A percentile compares a stretch with the other conserved stretches of the same genome.
phyloP scores from a whole-genome alignment of 2,329 filamentous ascomycete genomes.

The Pyricularia grisea region DNA sequence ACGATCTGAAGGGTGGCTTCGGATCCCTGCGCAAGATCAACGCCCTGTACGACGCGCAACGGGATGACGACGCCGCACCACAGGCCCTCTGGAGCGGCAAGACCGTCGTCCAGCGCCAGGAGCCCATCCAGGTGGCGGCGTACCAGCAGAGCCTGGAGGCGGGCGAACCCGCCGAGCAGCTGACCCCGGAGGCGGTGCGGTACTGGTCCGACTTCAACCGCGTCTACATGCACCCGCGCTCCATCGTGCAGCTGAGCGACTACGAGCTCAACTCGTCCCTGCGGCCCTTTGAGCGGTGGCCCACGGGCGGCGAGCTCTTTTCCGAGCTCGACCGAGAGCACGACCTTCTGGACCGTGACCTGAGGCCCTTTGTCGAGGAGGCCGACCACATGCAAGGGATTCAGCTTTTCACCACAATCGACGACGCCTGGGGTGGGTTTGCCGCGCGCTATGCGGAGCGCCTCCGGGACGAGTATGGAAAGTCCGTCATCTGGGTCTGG shows the following conservation, averaged over 20 bases:
- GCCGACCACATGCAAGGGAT: conserved; percentile 87
- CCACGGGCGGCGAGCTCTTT: conserved; percentile 67
- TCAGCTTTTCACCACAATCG: conserved; percentile 62
- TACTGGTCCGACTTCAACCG: conserved; percentile 97
- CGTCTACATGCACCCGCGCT: conserved; percentile 84
- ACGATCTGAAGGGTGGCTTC: conserved; percentile 91
- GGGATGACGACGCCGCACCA: conserved; percentile 14
- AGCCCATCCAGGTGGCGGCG: conserved; percentile 56
- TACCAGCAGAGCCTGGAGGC: conserved; percentile 76
- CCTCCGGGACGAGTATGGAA: conserved; percentile 83
- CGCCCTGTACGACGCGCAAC: conserved; percentile 63
- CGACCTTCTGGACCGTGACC: conserved; percentile 82
- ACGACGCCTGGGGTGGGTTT: conserved; percentile 79
- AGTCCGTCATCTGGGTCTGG: conserved; percentile 80
- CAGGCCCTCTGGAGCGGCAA: conserved; percentile 47
- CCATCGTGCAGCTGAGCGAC: conserved; percentile 78
- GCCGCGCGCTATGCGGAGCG: conserved; percentile 63
- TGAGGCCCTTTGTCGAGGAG: conserved; percentile 83
- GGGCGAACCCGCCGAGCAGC: conserved; percentile 49
- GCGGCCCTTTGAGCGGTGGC: conserved; percentile 74
- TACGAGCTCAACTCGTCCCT: conserved; percentile 74
- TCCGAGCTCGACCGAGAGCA: conserved; percentile 64
- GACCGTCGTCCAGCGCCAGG: conserved; percentile 58
- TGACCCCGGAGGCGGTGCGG: conserved; percentile 64
- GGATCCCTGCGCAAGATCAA: conserved; percentile 83